Percentiles rank a stretch among this genome's conserved stretches.
Conservation (phyloP, 176 grass and related monocot genomes). For the Leersia perrieri region DNA sequence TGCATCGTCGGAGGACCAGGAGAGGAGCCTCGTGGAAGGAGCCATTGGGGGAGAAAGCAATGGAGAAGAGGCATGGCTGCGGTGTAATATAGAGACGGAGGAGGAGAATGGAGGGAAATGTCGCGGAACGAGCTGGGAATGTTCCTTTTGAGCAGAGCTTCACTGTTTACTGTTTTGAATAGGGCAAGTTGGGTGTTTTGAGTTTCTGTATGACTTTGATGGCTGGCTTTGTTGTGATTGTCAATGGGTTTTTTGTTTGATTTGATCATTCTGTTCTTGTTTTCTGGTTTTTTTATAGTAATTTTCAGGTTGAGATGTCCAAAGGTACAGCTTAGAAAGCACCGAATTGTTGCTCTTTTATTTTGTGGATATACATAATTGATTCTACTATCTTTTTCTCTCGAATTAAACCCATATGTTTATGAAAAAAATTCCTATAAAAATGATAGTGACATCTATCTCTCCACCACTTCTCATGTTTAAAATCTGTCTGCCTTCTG, state of each 20-base stretch:
- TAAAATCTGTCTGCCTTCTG: too few species aligned
- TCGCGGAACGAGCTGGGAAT: slow-evolving; percentile 32
- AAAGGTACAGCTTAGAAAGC: background rate
- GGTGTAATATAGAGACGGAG: slow-evolving; percentile 13
- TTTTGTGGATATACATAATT: too few species aligned
- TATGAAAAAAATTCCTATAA: too few species aligned
- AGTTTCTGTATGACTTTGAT: background rate
- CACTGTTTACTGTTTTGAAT: background rate
- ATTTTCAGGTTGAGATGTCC: background rate
- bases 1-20: background rate
- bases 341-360: background rate
- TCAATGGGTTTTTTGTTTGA: slow-evolving; percentile 5
- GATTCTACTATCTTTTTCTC: too few species aligned
- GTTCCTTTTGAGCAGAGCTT: slow-evolving; percentile 9
- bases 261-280: background rate
- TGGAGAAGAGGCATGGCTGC: background rate
- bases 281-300: background rate
- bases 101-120: slow-evolving; percentile 40
- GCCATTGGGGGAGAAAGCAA: slow-evolving; percentile 40
- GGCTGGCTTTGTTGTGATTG: background rate
- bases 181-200: background rate
- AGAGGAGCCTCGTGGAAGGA: slow-evolving; percentile 19
- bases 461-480: too few species aligned
- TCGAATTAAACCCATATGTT: too few species aligned
- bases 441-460: too few species aligned